Base-by-base conservation (phyloP, 495 filamentous ascomycete species). In the Immersiella caudata region DNA sequence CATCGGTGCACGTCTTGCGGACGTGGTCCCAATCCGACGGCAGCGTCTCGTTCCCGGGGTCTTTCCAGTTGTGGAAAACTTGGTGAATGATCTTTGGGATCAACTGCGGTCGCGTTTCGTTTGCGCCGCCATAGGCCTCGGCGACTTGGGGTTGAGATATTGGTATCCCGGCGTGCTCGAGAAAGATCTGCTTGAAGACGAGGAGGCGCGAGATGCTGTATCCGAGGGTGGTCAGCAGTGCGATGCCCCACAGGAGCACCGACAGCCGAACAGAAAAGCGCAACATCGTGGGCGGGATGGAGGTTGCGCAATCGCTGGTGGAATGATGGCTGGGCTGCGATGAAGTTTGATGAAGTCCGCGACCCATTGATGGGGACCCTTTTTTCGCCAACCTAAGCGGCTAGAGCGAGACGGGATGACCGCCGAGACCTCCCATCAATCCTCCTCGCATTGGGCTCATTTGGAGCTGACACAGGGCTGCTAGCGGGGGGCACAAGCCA, bases 51-150 rank as follows among this genome's bases (percentile, higher is more conserved):
- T 75, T 74, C 6, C 67, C 69, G 0, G 73, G 70, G 5, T 74
- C 74, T 5, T 71, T 58, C 76, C 78, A 80, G 74, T 93, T 93
- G 67, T 87, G 86, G 76, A 91, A 96, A 29, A 93, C 93, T 75
- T 96, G 92, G 75, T 96, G 93, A 64, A 96, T 92, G 67, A 96
- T 94, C 81, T 93, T 94, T 40, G 93, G 93, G 60, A 76, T 71
- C 8, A 68, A 25, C 29, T 71, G 69, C 11, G 46, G 27, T 6
- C 68, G 60, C 0, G 36, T 46, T 14, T 60, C 59, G 36, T 58
- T 25, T 3, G 24, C n/a, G 49, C 50, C 64, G n/a, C 64, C 54
- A 57, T 67, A 69, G 14, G 60, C 60, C 9, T 61, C 63, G 8
- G 62, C 57, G 29, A 62, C 69, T 25, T 76, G 40, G 8, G 65